Evolutionary conservation across 805 yeast genomes (phyloP).

Genomic region (Teunomyces cretensis): DNA sequence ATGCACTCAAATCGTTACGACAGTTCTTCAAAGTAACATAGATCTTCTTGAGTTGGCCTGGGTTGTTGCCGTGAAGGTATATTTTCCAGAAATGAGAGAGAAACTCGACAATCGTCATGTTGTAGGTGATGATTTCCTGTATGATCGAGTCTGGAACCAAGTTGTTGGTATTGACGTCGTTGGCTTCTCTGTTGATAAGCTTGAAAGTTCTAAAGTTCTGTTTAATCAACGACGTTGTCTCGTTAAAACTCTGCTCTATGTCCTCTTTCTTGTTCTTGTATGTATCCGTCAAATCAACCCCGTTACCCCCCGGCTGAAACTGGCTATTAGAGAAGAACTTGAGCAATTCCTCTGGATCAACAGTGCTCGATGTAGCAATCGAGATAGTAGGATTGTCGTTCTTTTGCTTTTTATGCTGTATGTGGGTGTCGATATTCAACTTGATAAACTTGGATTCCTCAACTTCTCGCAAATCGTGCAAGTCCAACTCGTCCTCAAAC

Average conservation of each 20-base stretch:
- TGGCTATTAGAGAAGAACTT: constrained; percentile 15
- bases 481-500: constrained; percentile 42
- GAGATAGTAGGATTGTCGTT: constrained; percentile 25
- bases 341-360: constrained; percentile 17
- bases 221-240: constrained; percentile 48
- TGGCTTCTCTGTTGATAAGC: constrained; percentile 20
- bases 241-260: constrained; percentile 43
- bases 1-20: constrained; percentile 25
- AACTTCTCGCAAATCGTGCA: constrained; percentile 51
- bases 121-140: constrained; percentile 37
- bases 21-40: constrained; percentile 37
- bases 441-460: constrained; percentile 53
- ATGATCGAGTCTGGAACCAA: constrained; percentile 32
- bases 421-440: constrained; percentile 34
- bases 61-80: constrained; percentile 35
- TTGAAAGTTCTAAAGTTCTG: constrained; percentile 55
- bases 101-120: constrained; percentile 42
- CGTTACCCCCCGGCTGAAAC: constrained; percentile 15
- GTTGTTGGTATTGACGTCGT: constrained; percentile 20
- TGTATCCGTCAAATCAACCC: constrained; percentile 27
- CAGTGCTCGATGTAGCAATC: constrained; percentile 18
- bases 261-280: constrained; percentile 29
- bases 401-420: constrained; percentile 19
- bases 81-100: constrained; percentile 45
- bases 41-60: constrained; percentile 38